phyloP scores from a whole-genome alignment of 176 grass and related monocot genomes.

The Stipa capillata region DNA sequence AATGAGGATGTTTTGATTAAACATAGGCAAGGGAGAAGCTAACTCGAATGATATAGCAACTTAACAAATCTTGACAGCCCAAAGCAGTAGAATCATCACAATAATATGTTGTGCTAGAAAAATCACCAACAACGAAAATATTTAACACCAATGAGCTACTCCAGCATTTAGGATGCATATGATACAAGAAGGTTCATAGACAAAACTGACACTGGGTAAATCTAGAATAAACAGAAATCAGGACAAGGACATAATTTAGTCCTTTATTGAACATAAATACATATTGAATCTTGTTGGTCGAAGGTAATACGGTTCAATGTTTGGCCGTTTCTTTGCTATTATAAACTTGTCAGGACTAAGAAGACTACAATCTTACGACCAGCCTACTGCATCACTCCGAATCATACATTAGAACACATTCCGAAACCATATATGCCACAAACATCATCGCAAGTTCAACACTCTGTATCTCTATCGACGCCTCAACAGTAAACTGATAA shows the following conservation, averaged over 20 bases:
- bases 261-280: too few species aligned
- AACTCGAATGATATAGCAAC: not conserved
- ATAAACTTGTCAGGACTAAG: not conserved
- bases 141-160: not conserved
- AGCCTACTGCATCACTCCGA: not conserved
- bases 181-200: not conserved
- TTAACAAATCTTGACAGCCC: not conserved
- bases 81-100: not conserved
- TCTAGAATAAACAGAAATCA: not conserved
- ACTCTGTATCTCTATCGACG: too few species aligned
- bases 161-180: not conserved
- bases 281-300: not conserved
- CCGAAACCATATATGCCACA: not conserved
- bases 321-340: not conserved
- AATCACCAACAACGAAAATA: not conserved
- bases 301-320: not conserved
- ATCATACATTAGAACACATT: not conserved
- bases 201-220: not conserved
- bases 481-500: not conserved
- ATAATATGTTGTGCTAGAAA: not conserved
- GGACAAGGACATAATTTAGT: not conserved
- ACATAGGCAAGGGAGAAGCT: not conserved
- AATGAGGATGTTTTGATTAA: conserved; percentile 11
- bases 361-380: not conserved
- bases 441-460: not conserved